phyloP scores from a whole-genome alignment of 805 yeast genomes.

The Wickerhamomyces bisporus region DNA sequence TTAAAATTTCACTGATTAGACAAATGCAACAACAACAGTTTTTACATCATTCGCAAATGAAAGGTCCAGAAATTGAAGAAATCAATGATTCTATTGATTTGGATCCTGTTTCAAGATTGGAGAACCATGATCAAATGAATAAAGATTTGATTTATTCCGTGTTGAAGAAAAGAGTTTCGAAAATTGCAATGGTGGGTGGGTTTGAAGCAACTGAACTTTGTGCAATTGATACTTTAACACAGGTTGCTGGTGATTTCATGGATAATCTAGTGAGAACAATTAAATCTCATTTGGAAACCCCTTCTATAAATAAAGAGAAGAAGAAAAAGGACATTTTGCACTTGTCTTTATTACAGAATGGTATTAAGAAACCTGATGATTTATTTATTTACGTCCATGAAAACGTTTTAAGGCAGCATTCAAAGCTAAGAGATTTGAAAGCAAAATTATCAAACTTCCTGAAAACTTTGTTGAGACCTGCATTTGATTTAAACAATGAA shows the following conservation, averaged over 20 bases:
- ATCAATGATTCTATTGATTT: slow-evolving; percentile 61
- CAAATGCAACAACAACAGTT: slow-evolving; percentile 85
- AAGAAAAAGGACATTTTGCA: slow-evolving; percentile 45
- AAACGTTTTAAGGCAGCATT: slow-evolving; percentile 61
- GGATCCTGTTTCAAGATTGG: slow-evolving; percentile 76
- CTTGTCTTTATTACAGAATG: slow-evolving; percentile 75
- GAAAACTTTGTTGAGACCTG: slow-evolving; percentile 79
- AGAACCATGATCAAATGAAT: slow-evolving; percentile 58
- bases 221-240: slow-evolving; percentile 77
- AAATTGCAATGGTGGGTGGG: slow-evolving; percentile 86
- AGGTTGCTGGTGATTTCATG: slow-evolving; percentile 76
- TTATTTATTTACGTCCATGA: slow-evolving; percentile 71
- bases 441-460: slow-evolving; percentile 63
- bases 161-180: slow-evolving; percentile 64
- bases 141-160: slow-evolving; percentile 61
- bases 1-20: slow-evolving; percentile 80
- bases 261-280: slow-evolving; percentile 68
- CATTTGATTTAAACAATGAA: slow-evolving; percentile 58
- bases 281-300: slow-evolving; percentile 66
- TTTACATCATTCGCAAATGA: slow-evolving; percentile 68
- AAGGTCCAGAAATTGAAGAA: slow-evolving; percentile 59
- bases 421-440: slow-evolving; percentile 64
- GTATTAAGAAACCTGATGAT: slow-evolving; percentile 73
- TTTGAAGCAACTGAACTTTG: slow-evolving; percentile 77
- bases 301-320: slow-evolving; percentile 27